Percentiles rank a stretch among this genome's conserved stretches.
Conservation (phyloP, 805 yeast genomes). For the Candida broadrunensis region DNA sequence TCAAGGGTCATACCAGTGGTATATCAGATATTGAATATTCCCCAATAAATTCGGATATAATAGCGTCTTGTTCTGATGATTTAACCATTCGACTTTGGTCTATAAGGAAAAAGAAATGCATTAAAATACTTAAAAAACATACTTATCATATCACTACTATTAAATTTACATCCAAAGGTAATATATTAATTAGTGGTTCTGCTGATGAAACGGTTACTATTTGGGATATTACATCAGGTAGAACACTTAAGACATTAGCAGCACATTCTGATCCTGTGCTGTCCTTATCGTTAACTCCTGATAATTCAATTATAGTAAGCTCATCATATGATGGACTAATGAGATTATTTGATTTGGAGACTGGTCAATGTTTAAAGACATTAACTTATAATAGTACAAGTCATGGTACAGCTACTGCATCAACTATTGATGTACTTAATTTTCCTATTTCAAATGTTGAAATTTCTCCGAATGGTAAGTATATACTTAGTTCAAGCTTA, state of each 20-base stretch:
- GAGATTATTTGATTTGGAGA: constrained; percentile 80
- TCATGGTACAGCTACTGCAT: constrained; percentile 56
- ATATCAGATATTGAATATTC: constrained; percentile 77
- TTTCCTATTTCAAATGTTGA: constrained; percentile 75
- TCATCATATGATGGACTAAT: constrained; percentile 91
- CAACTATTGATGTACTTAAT: constrained; percentile 44
- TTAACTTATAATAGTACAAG: constrained; percentile 72
- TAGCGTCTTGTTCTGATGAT: constrained; percentile 90
- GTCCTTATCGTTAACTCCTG: constrained; percentile 68
- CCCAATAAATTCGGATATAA: constrained; percentile 58
- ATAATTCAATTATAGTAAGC: constrained; percentile 77
- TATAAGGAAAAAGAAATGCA: constrained; percentile 46
- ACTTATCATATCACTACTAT: constrained; percentile 80
- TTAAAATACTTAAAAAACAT: constrained; percentile 65
- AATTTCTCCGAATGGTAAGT: constrained; percentile 79
- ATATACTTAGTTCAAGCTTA: constrained; percentile 69
- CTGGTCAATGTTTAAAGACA: constrained; percentile 92
- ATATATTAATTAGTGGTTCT: constrained; percentile 74
- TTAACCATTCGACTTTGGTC: constrained; percentile 75
- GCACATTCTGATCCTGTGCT: constrained; percentile 94
- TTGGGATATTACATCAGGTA: constrained; percentile 80
- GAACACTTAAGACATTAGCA: constrained; percentile 71
- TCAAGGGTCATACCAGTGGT: constrained; percentile 65
- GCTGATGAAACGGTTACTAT: constrained; percentile 88
- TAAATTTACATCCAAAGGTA: constrained; percentile 70